Base-by-base conservation (phyloP, 1,139 yeast genomes). In the Suhomyces bolitotheri region DNA sequence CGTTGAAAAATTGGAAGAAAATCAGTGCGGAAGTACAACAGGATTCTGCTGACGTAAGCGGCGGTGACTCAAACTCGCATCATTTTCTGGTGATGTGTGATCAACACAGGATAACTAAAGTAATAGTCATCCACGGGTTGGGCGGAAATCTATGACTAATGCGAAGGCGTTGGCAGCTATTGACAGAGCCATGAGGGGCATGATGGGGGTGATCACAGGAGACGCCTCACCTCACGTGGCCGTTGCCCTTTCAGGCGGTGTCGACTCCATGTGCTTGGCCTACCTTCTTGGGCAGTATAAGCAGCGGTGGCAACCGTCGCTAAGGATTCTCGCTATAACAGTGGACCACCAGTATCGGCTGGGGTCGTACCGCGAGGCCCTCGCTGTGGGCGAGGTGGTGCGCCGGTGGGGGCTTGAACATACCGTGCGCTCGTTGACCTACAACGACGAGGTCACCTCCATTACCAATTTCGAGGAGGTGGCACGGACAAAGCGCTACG, bases 211-310 rank as follows among this genome's bases (percentile, higher is more conserved):
- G n/a, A n/a, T n/a, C n/a, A n/a, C n/a, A n/a, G n/a, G n/a, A n/a
- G n/a, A n/a, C n/a, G n/a, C n/a, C 19, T 9, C 14, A 8, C 27
- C 22, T 16, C 16, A 17, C 14, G 33, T 53, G n/a, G 47, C 49
- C 25, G 45, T 73, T 14, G 89, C 90, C 0, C 70, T 85, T 3
- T 80, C 88, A 7, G 95, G 95, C 3, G 95, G 95, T 0, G 89
- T 81, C 1, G 95, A 85, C 51, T 84, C 94, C 2, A 78, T 84
- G 76, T 81, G 85, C 20, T 56, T 85, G 30, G 66, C 84, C 1
- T 70, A 69, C 49, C 56, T 82, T 11, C 44, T 69, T 6, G 47
- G 60, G 1, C 59, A 60, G 29, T 69, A 60, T 47, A 50, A 62
- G 31, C 40, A 47, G 36, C 43, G 30, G 27, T 36, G 45, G 14